Base-by-base conservation (phyloP, 768 basidiomycete genomes). In the Daedaleopsis nitida region DNA sequence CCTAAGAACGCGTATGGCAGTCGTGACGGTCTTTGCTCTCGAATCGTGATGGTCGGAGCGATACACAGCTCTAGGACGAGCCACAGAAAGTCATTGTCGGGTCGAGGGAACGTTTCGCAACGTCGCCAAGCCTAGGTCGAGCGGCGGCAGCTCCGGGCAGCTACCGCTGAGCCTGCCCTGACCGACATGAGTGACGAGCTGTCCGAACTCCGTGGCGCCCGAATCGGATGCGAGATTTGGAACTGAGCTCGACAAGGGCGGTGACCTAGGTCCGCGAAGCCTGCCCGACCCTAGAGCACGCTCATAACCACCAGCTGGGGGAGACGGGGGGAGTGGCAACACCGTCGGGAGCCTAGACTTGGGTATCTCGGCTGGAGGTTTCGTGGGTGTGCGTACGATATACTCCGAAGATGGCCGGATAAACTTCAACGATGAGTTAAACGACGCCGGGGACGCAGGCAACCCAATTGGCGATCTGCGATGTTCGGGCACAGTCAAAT, bases 91-190 rank as follows among this genome's bases (percentile, higher is more conserved):
- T n/a, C 17, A 55, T 43, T 16, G 56, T 21, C 35, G 34, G 5
- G n/a, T 14, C 17, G 57, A 53, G 27, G 59, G 24, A 5, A 43
- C 17, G 17, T 55, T 38, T 12, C 56, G 47, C 21, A 62, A n/a
- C 38, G 54, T 44, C 32, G 19, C 42, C 37, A 37, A 14, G 10
- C 45, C 52, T 7, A 64, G 24, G 27, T 64, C 62, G 3, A 64
- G 49, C 13, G 62, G 62, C 2, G 62, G 62, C 14, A 64, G 50
- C 51, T 64, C 62, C 32, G 62, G 62, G 34, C 62, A 64, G 58
- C 62, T 64, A 42, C 42, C 55, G 34, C 62, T 64, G 21, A 58
- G 58, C 50, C 44, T 56, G 27, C 62, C 58, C 17, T 32, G 27
- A 32, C 17, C 39, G 39, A 17, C 39, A 12, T 17, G 39, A 42